These are phyloP conservation scores for Coprinopsis marcescibilis DNA, from an alignment of 768 basidiomycete genomes.

Conservation along the genomic window DNA sequence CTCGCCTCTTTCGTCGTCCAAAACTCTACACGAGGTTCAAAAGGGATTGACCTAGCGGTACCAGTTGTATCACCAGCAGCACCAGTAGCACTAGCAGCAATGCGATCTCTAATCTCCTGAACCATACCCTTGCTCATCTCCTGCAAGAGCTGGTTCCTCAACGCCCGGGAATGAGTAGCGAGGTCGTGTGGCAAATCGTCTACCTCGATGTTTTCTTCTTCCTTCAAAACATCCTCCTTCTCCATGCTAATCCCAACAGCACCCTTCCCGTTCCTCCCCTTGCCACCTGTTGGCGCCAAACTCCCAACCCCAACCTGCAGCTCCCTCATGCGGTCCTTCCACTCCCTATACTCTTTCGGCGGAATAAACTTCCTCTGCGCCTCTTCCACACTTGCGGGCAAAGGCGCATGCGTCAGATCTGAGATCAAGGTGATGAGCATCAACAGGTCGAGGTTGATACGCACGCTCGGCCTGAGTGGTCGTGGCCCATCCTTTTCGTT, in stretches of 20 bases:
- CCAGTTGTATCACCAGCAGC: neutral
- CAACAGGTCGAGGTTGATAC: conserved; percentile 80
- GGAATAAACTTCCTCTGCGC: conserved; percentile 62
- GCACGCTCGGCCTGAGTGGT: conserved; percentile 39
- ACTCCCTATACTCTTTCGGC: conserved; percentile 49
- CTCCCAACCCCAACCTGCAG: too few relatives aligned
- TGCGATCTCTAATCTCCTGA: conserved; percentile 53
- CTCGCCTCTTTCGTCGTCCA: conserved; percentile 85
- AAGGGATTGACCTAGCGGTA: neutral
- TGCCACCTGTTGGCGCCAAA: too few relatives aligned
- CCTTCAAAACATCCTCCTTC: neutral
- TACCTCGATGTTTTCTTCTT: conserved; percentile 20
- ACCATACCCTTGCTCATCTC: conserved; percentile 65
- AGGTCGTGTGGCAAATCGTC: conserved; percentile 31
- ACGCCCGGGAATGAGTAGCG: conserved; percentile 59
- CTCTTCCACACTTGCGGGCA: conserved; percentile 53
- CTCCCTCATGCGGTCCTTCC: too few relatives aligned
- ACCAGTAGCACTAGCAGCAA: conserved; percentile 19
- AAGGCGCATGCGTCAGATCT: conserved; percentile 68
- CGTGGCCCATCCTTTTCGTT: neutral
- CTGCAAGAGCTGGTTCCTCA: conserved; percentile 66
- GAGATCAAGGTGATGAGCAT: conserved; percentile 80
- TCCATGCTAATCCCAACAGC: neutral
- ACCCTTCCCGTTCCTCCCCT: neutral
- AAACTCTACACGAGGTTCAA: conserved; percentile 41